phyloP scores from a whole-genome alignment of 192 early-diverging fungal species.

The Backusella luteola region DNA sequence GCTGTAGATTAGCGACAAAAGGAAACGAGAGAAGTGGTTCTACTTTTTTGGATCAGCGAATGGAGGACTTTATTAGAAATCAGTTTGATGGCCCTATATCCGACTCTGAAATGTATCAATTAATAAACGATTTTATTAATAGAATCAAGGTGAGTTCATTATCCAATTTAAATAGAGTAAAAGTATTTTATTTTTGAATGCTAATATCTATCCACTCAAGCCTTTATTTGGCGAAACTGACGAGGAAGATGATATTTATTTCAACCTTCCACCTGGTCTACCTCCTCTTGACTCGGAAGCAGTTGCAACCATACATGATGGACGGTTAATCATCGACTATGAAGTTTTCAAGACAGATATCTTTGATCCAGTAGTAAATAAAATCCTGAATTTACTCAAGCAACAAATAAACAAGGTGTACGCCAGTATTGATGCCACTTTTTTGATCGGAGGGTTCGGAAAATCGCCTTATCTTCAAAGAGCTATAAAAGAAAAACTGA shows the following conservation, averaged over 20 bases:
- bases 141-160: constrained; percentile 25
- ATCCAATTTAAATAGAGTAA: too few relatives aligned
- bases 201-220: background rate
- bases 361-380: constrained; percentile 46
- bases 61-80: constrained; percentile 34
- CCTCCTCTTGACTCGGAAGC: background rate
- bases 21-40: constrained; percentile 40
- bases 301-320: constrained; percentile 35
- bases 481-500: constrained; percentile 16
- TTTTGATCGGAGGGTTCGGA: constrained; percentile 50
- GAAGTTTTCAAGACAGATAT: constrained; percentile 36
- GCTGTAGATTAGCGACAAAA: constrained; percentile 40
- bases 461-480: constrained; percentile 42
- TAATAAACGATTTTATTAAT: constrained; percentile 39
- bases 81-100: constrained; percentile 26
- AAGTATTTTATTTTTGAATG: too few relatives aligned
- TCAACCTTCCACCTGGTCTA: background rate
- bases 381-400: constrained; percentile 38
- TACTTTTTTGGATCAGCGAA: constrained; percentile 40
- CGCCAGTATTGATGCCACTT: constrained; percentile 41
- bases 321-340: constrained; percentile 25
- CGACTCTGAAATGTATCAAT: constrained; percentile 16
- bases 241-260: constrained; percentile 26
- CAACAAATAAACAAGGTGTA: constrained; percentile 35
- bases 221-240: constrained; percentile 33